phyloP scores from a whole-genome alignment of 192 early-diverging fungal genomes.

The Chytriomyces confervae region DNA sequence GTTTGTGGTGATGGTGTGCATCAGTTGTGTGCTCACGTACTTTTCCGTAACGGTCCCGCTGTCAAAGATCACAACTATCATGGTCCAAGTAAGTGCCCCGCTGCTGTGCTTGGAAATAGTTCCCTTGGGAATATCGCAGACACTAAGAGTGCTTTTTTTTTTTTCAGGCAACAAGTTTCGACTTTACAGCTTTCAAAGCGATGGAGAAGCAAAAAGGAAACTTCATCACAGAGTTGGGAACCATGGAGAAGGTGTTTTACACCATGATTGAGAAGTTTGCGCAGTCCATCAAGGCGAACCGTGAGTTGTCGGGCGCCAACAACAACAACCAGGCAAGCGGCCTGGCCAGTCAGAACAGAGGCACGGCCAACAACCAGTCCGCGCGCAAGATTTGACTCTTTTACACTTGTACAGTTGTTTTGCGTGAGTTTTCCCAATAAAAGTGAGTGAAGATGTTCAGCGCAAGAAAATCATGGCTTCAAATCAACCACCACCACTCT shows the following conservation, averaged over 20 bases:
- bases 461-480: too few species aligned
- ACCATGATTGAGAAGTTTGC: constrained; percentile 1
- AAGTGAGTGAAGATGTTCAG: too few species aligned
- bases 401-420: too few species aligned
- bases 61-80: background rate
- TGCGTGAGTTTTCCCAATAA: too few species aligned
- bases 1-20: background rate
- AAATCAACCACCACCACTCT: too few species aligned
- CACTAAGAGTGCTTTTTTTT: background rate
- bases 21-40: background rate
- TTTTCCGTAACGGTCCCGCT: background rate
- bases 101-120: too few species aligned
- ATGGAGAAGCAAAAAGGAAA: background rate
- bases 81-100: background rate
- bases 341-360: background rate
- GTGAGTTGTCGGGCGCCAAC: background rate
- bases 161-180: constrained; percentile 1
- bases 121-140: background rate
- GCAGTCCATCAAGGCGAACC: background rate
- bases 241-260: background rate
- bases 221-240: constrained; percentile 1
- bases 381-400: too few species aligned
- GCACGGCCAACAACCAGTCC: too few species aligned
- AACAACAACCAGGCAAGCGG: background rate
- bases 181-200: background rate